Evolutionary conservation across 129 eudicot genomes (phyloP).

Genomic region (Daucus carota): DH1_v3.0 NC_030385.2:28170001-28170500

Average conservation of each 20-base stretch:
- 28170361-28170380: conserved; percentile 54
- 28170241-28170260: conserved; percentile 63
- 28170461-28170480: conserved; percentile 51
- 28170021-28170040: too few relatives aligned
- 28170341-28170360: conserved; percentile 43
- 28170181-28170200: conserved; percentile 47
- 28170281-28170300: conserved; percentile 41
- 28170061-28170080: background rate
- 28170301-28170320: conserved; percentile 62
- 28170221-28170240: conserved; percentile 25
- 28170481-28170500: conserved; percentile 45
- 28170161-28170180: conserved; percentile 72
- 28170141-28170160: conserved; percentile 59
- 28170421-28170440: background rate
- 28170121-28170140: conserved; percentile 64
- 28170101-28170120: background rate
- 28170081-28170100: conserved; percentile 7
- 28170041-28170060: background rate
- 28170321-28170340: conserved; percentile 88
- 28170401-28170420: background rate
- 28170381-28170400: background rate
- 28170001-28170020: too few relatives aligned
- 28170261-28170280: conserved; percentile 69
- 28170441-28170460: conserved; percentile 18
- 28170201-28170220: conserved; percentile 2